Evolutionary conservation across 768 basidiomycete genomes (phyloP), one percentile per base, ranked within the genome.

Genomic region (Fibroporia radiculosa): DNA sequence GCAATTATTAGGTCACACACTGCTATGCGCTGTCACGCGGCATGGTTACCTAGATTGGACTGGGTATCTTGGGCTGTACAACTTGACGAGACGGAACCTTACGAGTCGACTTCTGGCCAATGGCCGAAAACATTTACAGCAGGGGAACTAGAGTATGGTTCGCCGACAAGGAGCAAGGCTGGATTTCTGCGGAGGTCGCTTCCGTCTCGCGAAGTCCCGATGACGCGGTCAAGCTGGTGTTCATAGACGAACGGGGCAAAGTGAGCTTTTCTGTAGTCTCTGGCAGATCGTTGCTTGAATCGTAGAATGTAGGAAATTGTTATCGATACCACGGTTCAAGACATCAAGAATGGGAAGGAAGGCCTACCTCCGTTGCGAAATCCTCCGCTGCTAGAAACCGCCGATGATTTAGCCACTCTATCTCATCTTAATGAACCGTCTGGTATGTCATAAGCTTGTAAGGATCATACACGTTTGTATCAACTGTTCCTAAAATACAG

Each of bases 361-460:
- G 78, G 75, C 40, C 74, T 97, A 6, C 96, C 96, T 34, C 96
- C 93, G 33, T 69, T 99, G 57, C 84, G 93, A 53, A 98, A 99
- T 67, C 96, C 96, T 25, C 96, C 95, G 26, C 68, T 97, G 41
- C 72, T 99, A 49, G 96, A 99, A 70, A 91, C 90, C 14, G 91
- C 93, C 24, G 96, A 99, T 67, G 96, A 99, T 73, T 74, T 99
- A 61, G 93, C 96, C 38, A 96, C 93, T 44, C 80, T 99, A 56
- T 96, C 92, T 38, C 93, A 98, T 72, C 74, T 99, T 54, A 98
- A 98, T 62, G 96, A 99, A 64, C 95, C 96, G 42, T 90, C 87
- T 57, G 95, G 95, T 93, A 55, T 40, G 76, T 58, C 14, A 11
- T 37, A 31, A 31, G 29, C n/a, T 14, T 16, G 8, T 22, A 10